A percentile compares a stretch with the other conserved stretches of the same genome.
Evolutionary conservation across 2,329 filamentous ascomycete genomes (phyloP).

Genomic region (Fusarium denticulatum): DNA sequence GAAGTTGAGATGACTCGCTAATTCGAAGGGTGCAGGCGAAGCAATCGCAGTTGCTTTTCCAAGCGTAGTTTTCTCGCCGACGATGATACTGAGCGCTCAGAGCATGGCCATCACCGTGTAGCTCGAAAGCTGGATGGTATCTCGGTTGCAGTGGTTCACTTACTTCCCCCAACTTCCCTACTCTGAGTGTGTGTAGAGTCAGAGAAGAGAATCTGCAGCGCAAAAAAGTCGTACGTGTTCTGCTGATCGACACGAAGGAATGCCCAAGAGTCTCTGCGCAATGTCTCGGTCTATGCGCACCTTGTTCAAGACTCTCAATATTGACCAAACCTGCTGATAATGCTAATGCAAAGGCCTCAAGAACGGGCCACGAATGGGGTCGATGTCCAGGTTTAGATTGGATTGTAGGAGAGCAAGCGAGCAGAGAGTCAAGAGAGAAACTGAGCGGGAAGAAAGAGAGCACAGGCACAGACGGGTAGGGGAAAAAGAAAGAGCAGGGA

Average conservation of each 20-base stretch:
- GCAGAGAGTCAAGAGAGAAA: slow-evolving; percentile 1
- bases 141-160: not conserved
- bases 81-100: slow-evolving; percentile 22
- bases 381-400: slow-evolving; percentile 21
- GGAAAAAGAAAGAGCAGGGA: slow-evolving; percentile 21
- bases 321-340: slow-evolving; percentile 2
- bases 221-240: not conserved
- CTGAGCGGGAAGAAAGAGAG: not conserved
- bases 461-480: slow-evolving; percentile 3
- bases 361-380: slow-evolving; percentile 31
- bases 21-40: slow-evolving; percentile 3
- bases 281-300: slow-evolving; percentile 27
- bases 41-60: not conserved
- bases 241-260: slow-evolving; percentile 15
- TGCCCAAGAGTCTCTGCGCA: slow-evolving; percentile 22
- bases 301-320: slow-evolving; percentile 1
- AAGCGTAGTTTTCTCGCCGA: slow-evolving; percentile 23
- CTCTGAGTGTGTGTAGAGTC: not conserved
- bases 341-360: slow-evolving; percentile 12
- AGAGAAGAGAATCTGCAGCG: not conserved
- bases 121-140: slow-evolving; percentile 20
- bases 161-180: not conserved
- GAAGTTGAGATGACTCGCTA: not conserved
- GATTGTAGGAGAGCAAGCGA: not conserved
- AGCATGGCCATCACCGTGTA: slow-evolving; percentile 25